phyloP scores from a whole-genome alignment of 192 early-diverging fungal genomes.

The Coemansia sp. region DNA sequence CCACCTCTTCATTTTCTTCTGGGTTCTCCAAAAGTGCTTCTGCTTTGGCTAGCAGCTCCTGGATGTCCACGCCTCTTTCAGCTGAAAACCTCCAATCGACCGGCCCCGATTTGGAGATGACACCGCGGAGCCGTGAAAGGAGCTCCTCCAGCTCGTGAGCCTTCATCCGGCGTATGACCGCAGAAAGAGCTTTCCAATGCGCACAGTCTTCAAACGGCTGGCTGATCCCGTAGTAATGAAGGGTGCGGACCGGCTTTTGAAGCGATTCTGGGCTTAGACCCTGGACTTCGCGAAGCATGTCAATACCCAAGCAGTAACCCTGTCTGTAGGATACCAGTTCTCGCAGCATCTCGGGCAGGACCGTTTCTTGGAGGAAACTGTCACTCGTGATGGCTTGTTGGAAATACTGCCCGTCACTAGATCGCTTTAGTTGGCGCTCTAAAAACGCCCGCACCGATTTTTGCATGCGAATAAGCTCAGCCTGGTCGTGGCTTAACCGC shows the following conservation, averaged over 20 bases:
- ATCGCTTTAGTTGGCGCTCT: constrained; percentile 24
- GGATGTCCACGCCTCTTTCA: constrained; percentile 16
- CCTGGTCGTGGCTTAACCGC: constrained; percentile 58
- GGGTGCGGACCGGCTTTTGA: constrained; percentile 62
- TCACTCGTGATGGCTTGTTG: constrained; percentile 64
- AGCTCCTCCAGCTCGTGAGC: constrained; percentile 39
- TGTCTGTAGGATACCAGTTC: constrained; percentile 61
- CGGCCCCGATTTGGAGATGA: not conserved
- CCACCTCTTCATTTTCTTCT: not conserved
- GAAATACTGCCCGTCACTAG: constrained; percentile 12
- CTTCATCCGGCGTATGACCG: constrained; percentile 44
- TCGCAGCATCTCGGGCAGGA: constrained; percentile 57
- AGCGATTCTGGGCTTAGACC: constrained; percentile 32
- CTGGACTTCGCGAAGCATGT: constrained; percentile 64
- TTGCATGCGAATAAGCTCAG: constrained; percentile 71
- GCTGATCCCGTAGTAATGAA: constrained; percentile 68
- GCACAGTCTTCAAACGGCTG: constrained; percentile 39
- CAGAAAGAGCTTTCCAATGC: constrained; percentile 52
- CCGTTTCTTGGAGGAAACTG: constrained; percentile 54
- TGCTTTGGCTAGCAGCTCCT: constrained; percentile 15
- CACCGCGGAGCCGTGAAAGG: constrained; percentile 11
- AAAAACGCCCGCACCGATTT: constrained; percentile 65
- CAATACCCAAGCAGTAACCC: constrained; percentile 63
- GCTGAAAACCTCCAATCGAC: constrained; percentile 31
- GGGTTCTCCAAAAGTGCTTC: constrained; percentile 15